A percentile compares a stretch with the other conserved stretches of the same genome.
These are phyloP conservation scores for Colletotrichum viniferum DNA, from an alignment of 2,329 filamentous ascomycete species.

Conservation along the genomic window DNA sequence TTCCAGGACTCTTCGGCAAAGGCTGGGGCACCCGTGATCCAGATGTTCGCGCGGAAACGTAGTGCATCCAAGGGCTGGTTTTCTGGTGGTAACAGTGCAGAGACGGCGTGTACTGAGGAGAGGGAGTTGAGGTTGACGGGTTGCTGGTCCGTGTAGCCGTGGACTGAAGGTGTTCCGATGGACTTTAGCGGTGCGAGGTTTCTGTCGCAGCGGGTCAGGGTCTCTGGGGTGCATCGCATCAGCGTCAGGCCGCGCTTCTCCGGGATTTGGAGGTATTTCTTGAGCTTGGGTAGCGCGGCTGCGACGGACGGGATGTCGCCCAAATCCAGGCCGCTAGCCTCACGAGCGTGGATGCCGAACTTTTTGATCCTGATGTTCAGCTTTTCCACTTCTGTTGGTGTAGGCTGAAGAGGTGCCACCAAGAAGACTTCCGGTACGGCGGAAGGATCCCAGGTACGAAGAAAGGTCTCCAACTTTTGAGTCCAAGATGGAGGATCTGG, in stretches of 20 bases:
- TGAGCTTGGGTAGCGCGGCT: conserved; percentile 18
- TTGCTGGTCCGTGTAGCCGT: conserved; percentile 25
- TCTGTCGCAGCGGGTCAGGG: conserved; percentile 11
- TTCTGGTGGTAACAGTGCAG: conserved; percentile 11
- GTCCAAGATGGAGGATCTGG: not conserved
- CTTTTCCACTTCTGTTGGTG: not conserved
- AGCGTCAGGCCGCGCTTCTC: conserved; percentile 9
- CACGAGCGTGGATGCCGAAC: conserved; percentile 22
- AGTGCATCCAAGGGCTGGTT: conserved; percentile 22
- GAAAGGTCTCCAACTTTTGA: not conserved
- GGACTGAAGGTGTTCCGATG: conserved; percentile 23
- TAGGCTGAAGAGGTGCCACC: not conserved
- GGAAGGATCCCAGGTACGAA: not conserved
- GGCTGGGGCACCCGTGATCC: conserved; percentile 19
- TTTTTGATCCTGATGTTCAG: not conserved
- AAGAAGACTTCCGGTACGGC: not conserved
- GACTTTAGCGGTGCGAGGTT: conserved; percentile 21
- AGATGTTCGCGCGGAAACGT: conserved; percentile 25
- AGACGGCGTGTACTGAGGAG: conserved; percentile 24
- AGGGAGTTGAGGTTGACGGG: conserved; percentile 25
- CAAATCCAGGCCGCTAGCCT: conserved; percentile 21
- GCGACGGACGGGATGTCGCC: conserved; percentile 14
- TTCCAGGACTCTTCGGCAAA: conserved; percentile 24
- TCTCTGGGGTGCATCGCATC: conserved; percentile 18
- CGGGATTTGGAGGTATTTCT: conserved; percentile 15